These are phyloP conservation scores for Inga oerstediana DNA, from an alignment of 306 rosid genomes.

Conservation along the genomic window DNA sequence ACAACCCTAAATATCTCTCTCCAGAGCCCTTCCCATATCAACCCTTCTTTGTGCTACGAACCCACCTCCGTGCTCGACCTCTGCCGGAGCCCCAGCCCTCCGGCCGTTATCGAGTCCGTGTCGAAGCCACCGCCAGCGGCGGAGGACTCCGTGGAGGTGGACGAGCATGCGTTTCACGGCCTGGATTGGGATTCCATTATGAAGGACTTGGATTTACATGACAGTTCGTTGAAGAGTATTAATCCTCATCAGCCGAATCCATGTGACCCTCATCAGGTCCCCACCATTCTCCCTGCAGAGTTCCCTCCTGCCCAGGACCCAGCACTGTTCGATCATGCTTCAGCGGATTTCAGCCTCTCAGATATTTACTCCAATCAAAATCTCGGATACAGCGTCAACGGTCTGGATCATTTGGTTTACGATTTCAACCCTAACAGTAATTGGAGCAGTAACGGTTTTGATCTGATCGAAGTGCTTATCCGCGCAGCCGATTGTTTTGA, in stretches of 20 bases:
- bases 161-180: conserved; percentile 65
- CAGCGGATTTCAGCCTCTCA: conserved; percentile 48
- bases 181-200: conserved; percentile 88
- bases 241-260: conserved; percentile 18
- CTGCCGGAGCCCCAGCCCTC: conserved; percentile 82
- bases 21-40: conserved; percentile 5
- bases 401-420: conserved; percentile 35
- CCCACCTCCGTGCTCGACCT: conserved; percentile 90
- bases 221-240: conserved; percentile 45
- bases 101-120: conserved; percentile 16
- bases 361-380: conserved; percentile 58
- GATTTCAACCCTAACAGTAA: conserved; percentile 41
- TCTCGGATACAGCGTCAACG: conserved; percentile 24
- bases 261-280: conserved; percentile 39
- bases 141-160: conserved; percentile 54
- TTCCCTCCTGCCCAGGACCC: conserved; percentile 50
- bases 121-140: conserved; percentile 28
- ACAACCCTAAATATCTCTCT: conserved; percentile 13
- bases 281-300: conserved; percentile 38
- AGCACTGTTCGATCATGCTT: conserved; percentile 55
- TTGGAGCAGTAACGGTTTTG: conserved; percentile 44
- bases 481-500: conserved; percentile 84
- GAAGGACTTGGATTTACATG: conserved; percentile 74
- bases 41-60: conserved; percentile 49
- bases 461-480: conserved; percentile 70